These are phyloP conservation scores for Pseudohyphozyma bogoriensis DNA, from an alignment of 768 basidiomycete genomes.

Conservation along the genomic window DNA sequence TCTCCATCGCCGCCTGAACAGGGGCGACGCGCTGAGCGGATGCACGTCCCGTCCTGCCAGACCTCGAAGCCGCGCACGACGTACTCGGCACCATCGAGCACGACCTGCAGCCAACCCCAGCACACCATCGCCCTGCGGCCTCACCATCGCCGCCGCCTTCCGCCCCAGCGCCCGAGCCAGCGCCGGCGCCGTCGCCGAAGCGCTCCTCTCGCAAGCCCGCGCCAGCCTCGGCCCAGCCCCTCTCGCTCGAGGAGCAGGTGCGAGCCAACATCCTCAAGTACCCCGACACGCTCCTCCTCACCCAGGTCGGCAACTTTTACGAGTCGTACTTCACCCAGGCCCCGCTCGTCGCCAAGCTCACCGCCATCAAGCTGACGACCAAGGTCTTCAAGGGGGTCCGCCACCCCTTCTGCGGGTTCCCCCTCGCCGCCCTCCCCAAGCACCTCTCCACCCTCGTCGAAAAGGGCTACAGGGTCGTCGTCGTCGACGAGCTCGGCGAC, in stretches of 20 bases:
- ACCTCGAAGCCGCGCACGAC: too few species aligned
- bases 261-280: constrained; percentile 60
- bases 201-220: too few species aligned
- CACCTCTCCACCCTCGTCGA: constrained; percentile 78
- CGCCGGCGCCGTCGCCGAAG: too few species aligned
- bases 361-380: constrained; percentile 73
- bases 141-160: too few species aligned
- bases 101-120: too few species aligned
- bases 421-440: constrained; percentile 70
- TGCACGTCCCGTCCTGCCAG: too few species aligned
- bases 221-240: too few species aligned
- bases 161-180: too few species aligned
- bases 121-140: too few species aligned
- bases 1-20: too few species aligned
- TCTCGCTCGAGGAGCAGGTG: constrained; percentile 62
- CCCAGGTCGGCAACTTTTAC: constrained; percentile 89
- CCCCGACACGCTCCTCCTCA: constrained; percentile 80
- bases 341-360: constrained; percentile 57
- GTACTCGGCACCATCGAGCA: too few species aligned
- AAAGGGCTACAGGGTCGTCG: constrained; percentile 71
- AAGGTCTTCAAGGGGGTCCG: constrained; percentile 41
- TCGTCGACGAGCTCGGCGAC: constrained; percentile 81
- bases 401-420: constrained; percentile 85
- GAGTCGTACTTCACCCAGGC: constrained; percentile 98
- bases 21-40: too few species aligned